Evolutionary conservation across 1,284 basidiomycete species (phyloP), one percentile per base, ranked within the genome.

Genomic region (Malassezia psittaci): DNA sequence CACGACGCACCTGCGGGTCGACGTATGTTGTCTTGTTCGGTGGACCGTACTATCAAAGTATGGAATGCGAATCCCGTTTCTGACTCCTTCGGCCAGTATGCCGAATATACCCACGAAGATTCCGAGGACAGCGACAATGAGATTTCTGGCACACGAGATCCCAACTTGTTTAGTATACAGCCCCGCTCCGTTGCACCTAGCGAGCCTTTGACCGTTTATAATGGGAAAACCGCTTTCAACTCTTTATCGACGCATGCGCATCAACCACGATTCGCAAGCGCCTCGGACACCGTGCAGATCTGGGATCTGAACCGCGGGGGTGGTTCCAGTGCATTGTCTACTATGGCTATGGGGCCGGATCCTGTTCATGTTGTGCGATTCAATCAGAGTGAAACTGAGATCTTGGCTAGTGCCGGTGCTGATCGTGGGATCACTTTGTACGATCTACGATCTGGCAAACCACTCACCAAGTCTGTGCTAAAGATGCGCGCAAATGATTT

Each of bases 351-450:
- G 72, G 70, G 70, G 24, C 83, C 83, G 33, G 93, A 93, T 79
- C 91, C 85, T 1, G 84, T 96, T 54, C 85, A 85, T 16, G 81
- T 83, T 33, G 85, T 98, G 44, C 83, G 85, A 44, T 99, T 96
- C 80, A 96, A 96, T 75, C 83, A 87, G 66, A 87, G 86, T 60
- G 94, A 98, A 78, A 82, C 87, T 15, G 90, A 88, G 41, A 86
- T 98, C 1, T 81, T 99, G 9, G 93, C 90, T 1, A 88, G 87
- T 71, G 85, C 93, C 49, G 93, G 93, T 16, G 88, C 86, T 42
- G 93, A 98, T 75, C 82, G 94, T 48, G 91, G 90, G 24, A 89
- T 98, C 76, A 90, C 88, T 2, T 79, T 99, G 21, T 98, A 98
- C 75, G 93, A 99, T 70, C 85, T 96, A 60, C 83, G 94, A 24